Evolutionary conservation across 83 land plant species (phyloP).

Genomic region (Thuja plicata): DNA sequence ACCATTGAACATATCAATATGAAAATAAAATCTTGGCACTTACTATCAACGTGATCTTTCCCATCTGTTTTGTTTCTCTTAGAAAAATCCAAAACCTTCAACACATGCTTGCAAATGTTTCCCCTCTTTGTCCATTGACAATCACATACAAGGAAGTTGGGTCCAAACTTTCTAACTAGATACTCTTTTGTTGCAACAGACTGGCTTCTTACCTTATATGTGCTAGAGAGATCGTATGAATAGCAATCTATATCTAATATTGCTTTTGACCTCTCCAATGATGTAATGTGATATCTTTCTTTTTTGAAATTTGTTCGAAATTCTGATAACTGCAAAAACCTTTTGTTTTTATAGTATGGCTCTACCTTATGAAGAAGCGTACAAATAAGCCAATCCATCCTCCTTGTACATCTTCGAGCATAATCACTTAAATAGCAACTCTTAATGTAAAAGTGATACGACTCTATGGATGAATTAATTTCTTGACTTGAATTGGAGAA

Average conservation of each 20-base stretch:
- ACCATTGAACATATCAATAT: too few species aligned
- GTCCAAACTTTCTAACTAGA: background rate
- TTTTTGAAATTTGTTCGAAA: background rate
- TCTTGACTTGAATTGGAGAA: background rate
- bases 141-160: background rate
- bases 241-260: background rate
- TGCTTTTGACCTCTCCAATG: background rate
- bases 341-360: background rate
- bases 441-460: background rate
- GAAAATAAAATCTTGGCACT: too few species aligned
- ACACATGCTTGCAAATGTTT: background rate
- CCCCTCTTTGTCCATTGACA: background rate
- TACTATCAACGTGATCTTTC: too few species aligned
- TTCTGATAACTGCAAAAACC: too few species aligned
- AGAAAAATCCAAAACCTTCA: background rate
- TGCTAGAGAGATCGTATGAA: background rate
- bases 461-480: background rate
- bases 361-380: background rate
- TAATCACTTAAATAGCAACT: background rate
- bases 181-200: background rate
- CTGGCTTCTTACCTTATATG: background rate
- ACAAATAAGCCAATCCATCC: background rate
- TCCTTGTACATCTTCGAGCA: background rate
- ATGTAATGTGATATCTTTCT: background rate
- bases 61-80: background rate